Conservation (phyloP, 179 eudicot species). For the Silene noctiflora region DNA sequence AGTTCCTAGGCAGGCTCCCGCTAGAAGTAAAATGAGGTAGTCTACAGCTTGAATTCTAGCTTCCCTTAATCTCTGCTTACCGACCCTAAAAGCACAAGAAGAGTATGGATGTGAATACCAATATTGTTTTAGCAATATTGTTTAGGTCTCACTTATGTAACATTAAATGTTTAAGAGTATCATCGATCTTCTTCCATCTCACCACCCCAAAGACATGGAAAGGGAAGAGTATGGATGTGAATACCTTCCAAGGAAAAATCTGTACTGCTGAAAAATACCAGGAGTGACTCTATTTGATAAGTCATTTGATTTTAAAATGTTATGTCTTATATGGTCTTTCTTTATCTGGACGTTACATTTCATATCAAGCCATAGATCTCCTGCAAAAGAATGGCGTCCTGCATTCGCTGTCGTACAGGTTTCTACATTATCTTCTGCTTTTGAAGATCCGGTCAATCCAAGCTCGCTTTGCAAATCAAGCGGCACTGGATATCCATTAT, state of each 20-base stretch:
- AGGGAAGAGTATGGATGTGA: neutral
- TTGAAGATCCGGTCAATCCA: constrained; percentile 47
- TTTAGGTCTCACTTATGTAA: too few relatives aligned
- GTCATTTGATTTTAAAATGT: constrained; percentile 41
- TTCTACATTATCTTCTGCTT: constrained; percentile 19
- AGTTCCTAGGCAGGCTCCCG: constrained; percentile 81
- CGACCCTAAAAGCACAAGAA: constrained; percentile 50
- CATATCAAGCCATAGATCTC: constrained; percentile 55
- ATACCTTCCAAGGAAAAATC: constrained; percentile 83
- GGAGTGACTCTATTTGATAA: constrained; percentile 65
- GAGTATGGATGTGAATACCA: constrained; percentile 38
- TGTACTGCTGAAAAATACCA: constrained; percentile 56
- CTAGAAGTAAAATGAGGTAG: constrained; percentile 73
- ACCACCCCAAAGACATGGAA: too few relatives aligned
- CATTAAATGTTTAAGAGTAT: too few relatives aligned
- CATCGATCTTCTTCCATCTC: too few relatives aligned
- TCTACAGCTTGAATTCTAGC: constrained; percentile 74
- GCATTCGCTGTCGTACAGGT: constrained; percentile 16
- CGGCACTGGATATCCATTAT: constrained; percentile 75
- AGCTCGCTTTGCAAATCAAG: constrained; percentile 47
- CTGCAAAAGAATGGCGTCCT: constrained; percentile 49
- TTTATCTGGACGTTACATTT: constrained; percentile 43
- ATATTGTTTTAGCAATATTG: too few relatives aligned
- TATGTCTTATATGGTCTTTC: constrained; percentile 39
- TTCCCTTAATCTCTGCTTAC: constrained; percentile 76